These are phyloP conservation scores for Brassica balearica DNA, from an alignment of 441 rosid genomes.

Conservation along the genomic window DNA sequence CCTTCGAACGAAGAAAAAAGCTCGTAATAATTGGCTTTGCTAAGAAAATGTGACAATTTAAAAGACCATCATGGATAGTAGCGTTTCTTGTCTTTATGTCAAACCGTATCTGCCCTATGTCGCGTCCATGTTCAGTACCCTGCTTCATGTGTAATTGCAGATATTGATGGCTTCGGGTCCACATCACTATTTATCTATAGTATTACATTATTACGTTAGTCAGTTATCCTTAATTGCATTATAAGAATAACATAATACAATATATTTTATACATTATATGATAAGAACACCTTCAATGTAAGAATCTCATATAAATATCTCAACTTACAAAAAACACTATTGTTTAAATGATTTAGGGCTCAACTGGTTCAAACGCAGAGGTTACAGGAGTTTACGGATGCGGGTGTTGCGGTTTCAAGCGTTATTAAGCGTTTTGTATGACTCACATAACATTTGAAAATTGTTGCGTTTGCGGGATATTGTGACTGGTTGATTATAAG, in stretches of 20 bases:
- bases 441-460: too few species aligned
- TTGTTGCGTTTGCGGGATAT: too few species aligned
- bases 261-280: neutral
- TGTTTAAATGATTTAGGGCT: neutral
- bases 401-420: too few species aligned
- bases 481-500: too few species aligned
- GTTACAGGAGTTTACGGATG: too few species aligned
- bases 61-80: neutral
- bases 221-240: neutral
- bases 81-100: neutral
- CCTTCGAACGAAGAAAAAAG: neutral
- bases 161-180: constrained; percentile 24
- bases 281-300: neutral
- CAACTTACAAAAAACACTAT: neutral
- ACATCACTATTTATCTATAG: constrained; percentile 4
- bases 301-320: neutral
- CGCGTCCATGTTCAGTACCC: constrained; percentile 27
- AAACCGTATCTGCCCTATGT: constrained; percentile 8
- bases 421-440: too few species aligned
- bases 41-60: neutral
- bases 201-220: neutral
- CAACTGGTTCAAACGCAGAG: too few species aligned
- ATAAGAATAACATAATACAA: neutral
- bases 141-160: neutral
- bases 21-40: neutral